Evolutionary conservation across 495 filamentous ascomycete species (phyloP).

Genomic region (Podospora pseudocomata): DNA sequence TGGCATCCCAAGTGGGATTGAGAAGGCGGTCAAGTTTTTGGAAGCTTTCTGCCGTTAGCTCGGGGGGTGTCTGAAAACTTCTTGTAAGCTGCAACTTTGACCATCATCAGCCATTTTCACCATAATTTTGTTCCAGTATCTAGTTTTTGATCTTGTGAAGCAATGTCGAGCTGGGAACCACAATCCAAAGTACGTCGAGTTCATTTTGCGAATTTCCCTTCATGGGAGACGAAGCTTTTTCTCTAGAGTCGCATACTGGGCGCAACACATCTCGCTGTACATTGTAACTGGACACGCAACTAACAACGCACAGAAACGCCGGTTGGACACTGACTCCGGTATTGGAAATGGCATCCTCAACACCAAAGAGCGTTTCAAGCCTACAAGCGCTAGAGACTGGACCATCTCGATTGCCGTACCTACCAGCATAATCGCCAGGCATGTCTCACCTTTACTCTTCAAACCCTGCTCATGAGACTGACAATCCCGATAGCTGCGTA

Average conservation of each 20-base stretch:
- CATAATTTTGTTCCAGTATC: not conserved
- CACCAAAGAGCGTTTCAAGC: slow-evolving; percentile 31
- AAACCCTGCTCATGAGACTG: not conserved
- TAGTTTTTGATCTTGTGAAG: not conserved
- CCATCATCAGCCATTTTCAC: not conserved
- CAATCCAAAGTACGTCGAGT: slow-evolving; percentile 23
- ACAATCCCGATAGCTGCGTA: slow-evolving; percentile 30
- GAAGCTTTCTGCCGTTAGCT: slow-evolving; percentile 30
- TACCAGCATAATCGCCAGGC: slow-evolving; percentile 49
- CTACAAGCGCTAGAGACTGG: slow-evolving; percentile 41
- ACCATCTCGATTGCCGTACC: slow-evolving; percentile 48
- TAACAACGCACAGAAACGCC: slow-evolving; percentile 37
- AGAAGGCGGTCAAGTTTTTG: slow-evolving; percentile 29
- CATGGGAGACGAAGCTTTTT: not conserved
- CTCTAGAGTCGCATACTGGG: not conserved
- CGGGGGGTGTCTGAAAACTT: slow-evolving; percentile 9
- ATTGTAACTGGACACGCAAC: not conserved
- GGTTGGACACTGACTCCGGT: slow-evolving; percentile 33
- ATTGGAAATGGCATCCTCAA: slow-evolving; percentile 29
- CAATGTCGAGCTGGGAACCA: slow-evolving; percentile 19
- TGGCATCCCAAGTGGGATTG: not conserved
- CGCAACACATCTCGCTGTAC: not conserved
- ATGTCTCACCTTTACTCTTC: slow-evolving; percentile 19
- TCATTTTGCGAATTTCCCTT: not conserved
- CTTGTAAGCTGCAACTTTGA: not conserved